These are phyloP conservation scores for Dioscorea dumetorum DNA, from an alignment of 106 monocot species.

Conservation along the genomic window DNA sequence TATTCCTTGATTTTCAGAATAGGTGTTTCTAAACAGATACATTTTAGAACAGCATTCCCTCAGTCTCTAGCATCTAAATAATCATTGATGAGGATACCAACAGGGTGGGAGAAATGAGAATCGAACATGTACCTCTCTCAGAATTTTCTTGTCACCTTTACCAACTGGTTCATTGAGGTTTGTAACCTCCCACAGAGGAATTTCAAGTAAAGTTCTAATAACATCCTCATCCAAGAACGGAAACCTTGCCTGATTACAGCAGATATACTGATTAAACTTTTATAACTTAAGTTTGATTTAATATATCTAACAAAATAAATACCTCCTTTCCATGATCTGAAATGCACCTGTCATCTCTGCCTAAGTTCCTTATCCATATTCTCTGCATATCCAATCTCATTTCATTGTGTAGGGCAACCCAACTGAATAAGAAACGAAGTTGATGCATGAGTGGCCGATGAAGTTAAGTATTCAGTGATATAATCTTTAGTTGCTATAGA, in stretches of 20 bases:
- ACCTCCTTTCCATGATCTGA: constrained; percentile 98
- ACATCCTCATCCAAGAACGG: constrained; percentile 99
- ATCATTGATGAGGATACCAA: neutral
- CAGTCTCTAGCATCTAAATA: no score
- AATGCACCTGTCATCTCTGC: constrained; percentile 94
- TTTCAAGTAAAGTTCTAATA: constrained; percentile 64
- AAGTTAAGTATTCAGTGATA: no score
- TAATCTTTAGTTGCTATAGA: no score
- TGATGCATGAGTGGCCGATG: no score
- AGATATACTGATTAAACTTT: neutral
- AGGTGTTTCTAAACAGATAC: no score
- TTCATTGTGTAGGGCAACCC: constrained; percentile 70
- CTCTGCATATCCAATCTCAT: constrained; percentile 98
- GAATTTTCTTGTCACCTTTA: constrained; percentile 91
- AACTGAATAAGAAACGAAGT: constrained; percentile 29
- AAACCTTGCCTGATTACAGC: constrained; percentile 70
- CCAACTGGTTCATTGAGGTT: constrained; percentile 73
- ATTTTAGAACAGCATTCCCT: no score
- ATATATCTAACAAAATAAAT: neutral
- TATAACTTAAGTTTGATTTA: no score
- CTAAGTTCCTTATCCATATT: constrained; percentile 98
- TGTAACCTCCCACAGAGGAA: constrained; percentile 84
- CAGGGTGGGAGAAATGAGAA: no score
- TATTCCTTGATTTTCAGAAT: no score
- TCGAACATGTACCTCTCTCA: constrained; percentile 62